phyloP scores from a whole-genome alignment of 2,329 filamentous ascomycete species.

The Acephala macrosclerotiorum region DNA sequence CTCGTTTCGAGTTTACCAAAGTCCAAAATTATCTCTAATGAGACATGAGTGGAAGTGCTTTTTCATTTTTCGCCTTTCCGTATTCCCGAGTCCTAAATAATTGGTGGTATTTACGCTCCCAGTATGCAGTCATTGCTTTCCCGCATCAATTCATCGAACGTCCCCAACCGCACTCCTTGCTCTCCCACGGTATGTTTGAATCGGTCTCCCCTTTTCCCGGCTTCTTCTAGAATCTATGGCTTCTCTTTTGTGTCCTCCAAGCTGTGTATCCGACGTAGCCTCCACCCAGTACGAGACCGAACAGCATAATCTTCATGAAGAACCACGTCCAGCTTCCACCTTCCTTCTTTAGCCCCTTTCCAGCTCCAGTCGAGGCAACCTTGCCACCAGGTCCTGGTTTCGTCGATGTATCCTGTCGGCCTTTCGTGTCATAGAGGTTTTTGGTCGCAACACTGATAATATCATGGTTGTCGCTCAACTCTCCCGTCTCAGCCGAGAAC shows the following conservation, averaged over 20 bases:
- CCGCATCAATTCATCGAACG: not conserved
- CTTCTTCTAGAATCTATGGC: constrained; percentile 42
- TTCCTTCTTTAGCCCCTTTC: constrained; percentile 33
- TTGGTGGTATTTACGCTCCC: constrained; percentile 11
- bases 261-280: constrained; percentile 87
- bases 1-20: too few relatives aligned
- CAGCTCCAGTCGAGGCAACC: constrained; percentile 34
- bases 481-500: constrained; percentile 89
- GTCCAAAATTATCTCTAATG: not conserved
- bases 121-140: constrained; percentile 8
- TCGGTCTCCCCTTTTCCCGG: not conserved
- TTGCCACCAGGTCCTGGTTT: constrained; percentile 55
- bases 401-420: constrained; percentile 57
- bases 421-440: constrained; percentile 81
- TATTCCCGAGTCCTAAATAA: not conserved
- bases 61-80: constrained; percentile 10
- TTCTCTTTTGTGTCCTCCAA: constrained; percentile 64
- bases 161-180: not conserved
- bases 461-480: constrained; percentile 97
- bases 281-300: constrained; percentile 73
- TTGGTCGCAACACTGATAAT: constrained; percentile 86
- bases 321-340: constrained; percentile 71
- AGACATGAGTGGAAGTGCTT: constrained; percentile 4
- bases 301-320: constrained; percentile 83
- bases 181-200: not conserved